phyloP scores from a whole-genome alignment of 2,329 filamentous ascomycete species.

The Volutella citrinella region DNA sequence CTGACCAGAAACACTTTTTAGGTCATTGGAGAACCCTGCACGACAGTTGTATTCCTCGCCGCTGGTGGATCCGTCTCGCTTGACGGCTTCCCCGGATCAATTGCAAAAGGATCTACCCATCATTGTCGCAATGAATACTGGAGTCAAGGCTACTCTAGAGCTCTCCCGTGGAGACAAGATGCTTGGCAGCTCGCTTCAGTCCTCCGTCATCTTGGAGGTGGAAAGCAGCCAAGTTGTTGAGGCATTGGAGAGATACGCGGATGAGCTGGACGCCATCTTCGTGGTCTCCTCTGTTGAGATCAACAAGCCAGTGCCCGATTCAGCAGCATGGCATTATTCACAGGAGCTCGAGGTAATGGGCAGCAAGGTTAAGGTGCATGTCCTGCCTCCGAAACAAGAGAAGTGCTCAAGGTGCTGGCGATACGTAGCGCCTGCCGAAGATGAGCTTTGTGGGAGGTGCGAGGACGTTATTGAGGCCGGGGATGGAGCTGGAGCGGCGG shows the following conservation, averaged over 20 bases:
- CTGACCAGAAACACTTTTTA: no score
- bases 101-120: slow-evolving; percentile 42
- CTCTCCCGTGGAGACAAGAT: slow-evolving; percentile 66
- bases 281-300: slow-evolving; percentile 65
- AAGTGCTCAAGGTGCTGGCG: slow-evolving; percentile 93
- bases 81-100: slow-evolving; percentile 35
- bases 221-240: slow-evolving; percentile 33
- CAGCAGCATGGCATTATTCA: slow-evolving; percentile 38
- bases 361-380: slow-evolving; percentile 36
- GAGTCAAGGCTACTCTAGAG: slow-evolving; percentile 76
- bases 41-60: slow-evolving; percentile 45
- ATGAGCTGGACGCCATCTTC: slow-evolving; percentile 62
- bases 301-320: slow-evolving; percentile 29
- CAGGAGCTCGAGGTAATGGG: slow-evolving; percentile 42
- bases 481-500: slow-evolving; percentile 10
- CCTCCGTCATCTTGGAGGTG: slow-evolving; percentile 59
- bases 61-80: slow-evolving; percentile 37
- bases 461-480: slow-evolving; percentile 54
- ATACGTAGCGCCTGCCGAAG: slow-evolving; percentile 66
- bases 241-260: slow-evolving; percentile 37
- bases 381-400: slow-evolving; percentile 47
- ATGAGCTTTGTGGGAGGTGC: slow-evolving; percentile 71
- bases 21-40: slow-evolving; percentile 37
- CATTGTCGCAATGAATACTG: slow-evolving; percentile 56
- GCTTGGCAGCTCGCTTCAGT: slow-evolving; percentile 79